Percentiles rank a stretch among this genome's conserved stretches.
phyloP scores from a whole-genome alignment of 805 yeast genomes.

The Candida endomychidarum region DNA sequence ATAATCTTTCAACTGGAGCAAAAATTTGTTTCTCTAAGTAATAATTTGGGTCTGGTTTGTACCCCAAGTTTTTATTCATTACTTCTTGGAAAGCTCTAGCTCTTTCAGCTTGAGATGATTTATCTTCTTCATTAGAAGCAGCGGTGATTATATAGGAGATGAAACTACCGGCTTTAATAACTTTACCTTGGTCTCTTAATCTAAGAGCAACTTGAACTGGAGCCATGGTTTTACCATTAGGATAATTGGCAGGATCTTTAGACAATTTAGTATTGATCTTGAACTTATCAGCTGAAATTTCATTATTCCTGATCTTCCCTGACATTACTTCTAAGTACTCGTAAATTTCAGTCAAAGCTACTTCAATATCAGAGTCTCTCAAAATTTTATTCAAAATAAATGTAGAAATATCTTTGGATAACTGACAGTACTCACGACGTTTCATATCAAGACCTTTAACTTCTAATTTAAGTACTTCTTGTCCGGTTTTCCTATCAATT shows the following conservation, averaged over 20 bases:
- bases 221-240: slow-evolving; percentile 78
- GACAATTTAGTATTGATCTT: slow-evolving; percentile 85
- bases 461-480: slow-evolving; percentile 58
- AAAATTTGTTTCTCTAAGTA: slow-evolving; percentile 87
- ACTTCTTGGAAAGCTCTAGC: slow-evolving; percentile 83
- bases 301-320: slow-evolving; percentile 55
- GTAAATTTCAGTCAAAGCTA: slow-evolving; percentile 70
- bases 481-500: slow-evolving; percentile 51
- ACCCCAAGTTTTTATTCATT: slow-evolving; percentile 46
- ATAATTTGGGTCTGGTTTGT: slow-evolving; percentile 71
- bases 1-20: slow-evolving; percentile 85
- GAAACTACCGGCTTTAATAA: slow-evolving; percentile 85
- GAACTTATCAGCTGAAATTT: slow-evolving; percentile 63
- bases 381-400: slow-evolving; percentile 70
- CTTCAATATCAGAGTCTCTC: slow-evolving; percentile 73
- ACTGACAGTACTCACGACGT: slow-evolving; percentile 93
- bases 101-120: slow-evolving; percentile 60
- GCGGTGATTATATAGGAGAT: slow-evolving; percentile 79
- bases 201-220: slow-evolving; percentile 90
- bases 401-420: slow-evolving; percentile 85
- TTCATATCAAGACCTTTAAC: slow-evolving; percentile 96
- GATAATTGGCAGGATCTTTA: slow-evolving; percentile 84
- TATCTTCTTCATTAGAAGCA: slow-evolving; percentile 35
- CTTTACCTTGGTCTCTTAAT: slow-evolving; percentile 78
- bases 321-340: slow-evolving; percentile 64